These are phyloP conservation scores for Chimonanthus salicifolius DNA, from an alignment of 164 flowering plant species.

Conservation along the genomic window DNA sequence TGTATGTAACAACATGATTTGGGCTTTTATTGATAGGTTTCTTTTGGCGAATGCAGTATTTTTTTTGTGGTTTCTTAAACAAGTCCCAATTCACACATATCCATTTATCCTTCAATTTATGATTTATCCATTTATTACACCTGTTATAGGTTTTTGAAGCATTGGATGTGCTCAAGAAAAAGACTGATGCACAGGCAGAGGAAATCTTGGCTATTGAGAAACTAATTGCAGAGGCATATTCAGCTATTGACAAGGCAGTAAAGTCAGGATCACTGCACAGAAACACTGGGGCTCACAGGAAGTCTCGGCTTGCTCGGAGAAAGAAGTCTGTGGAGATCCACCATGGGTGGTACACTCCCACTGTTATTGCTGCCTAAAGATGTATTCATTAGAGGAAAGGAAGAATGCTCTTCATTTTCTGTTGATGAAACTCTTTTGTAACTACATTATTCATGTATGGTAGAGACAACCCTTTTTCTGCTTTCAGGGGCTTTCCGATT, in stretches of 20 bases:
- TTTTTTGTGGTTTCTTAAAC: no score
- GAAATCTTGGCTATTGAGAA: conserved; percentile 72
- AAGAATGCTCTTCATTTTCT: no score
- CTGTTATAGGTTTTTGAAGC: conserved; percentile 2
- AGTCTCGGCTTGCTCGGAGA: conserved; percentile 87
- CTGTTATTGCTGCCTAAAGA: conserved; percentile 17
- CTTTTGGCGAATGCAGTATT: no score
- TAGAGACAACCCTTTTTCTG: no score
- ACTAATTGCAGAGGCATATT: conserved; percentile 84
- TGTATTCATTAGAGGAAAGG: not conserved
- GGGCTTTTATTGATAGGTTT: no score
- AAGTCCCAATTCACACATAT: no score
- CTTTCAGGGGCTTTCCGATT: no score
- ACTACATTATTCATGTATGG: no score
- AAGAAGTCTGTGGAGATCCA: conserved; percentile 84
- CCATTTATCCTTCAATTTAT: no score
- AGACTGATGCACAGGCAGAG: conserved; percentile 58
- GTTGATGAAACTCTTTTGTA: no score
- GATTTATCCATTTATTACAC: not conserved
- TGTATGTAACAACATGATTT: no score
- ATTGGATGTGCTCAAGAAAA: conserved; percentile 58
- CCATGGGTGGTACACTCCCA: conserved; percentile 89
- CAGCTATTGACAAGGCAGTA: conserved; percentile 85
- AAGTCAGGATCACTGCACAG: conserved; percentile 69
- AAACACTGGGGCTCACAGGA: conserved; percentile 86